Percentiles rank a stretch among this genome's conserved stretches.
Conservation (phyloP, 2,329 filamentous ascomycete genomes). For the Fusarium mangiferae region DNA sequence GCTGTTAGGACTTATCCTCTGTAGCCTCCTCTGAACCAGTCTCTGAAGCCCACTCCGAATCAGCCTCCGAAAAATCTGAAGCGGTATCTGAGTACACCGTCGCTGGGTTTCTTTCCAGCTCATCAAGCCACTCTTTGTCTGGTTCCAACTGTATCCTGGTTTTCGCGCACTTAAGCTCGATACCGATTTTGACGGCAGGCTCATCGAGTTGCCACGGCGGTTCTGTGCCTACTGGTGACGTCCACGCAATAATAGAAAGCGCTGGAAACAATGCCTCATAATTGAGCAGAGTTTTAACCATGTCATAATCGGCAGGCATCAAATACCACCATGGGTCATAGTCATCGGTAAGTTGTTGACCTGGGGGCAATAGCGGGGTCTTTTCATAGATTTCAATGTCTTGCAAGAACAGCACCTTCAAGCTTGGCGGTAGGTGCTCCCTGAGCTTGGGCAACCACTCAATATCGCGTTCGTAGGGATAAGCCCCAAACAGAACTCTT, state of each 20-base stretch:
- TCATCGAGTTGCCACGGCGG: neutral
- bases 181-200: neutral
- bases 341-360: neutral
- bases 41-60: neutral
- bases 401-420: neutral
- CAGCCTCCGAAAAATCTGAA: neutral
- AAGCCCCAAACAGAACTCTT: neutral
- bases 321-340: neutral
- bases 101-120: neutral
- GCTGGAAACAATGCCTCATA: neutral
- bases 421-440: neutral
- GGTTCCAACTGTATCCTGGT: neutral
- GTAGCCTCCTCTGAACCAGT: neutral
- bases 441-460: neutral
- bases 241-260: neutral
- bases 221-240: neutral
- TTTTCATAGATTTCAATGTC: neutral
- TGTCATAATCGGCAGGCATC: neutral
- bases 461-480: neutral
- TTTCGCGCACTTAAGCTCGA: neutral
- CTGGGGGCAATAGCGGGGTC: neutral
- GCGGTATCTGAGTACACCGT: neutral
- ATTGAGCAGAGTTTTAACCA: neutral
- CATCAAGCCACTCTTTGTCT: neutral
- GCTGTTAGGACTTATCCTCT: neutral